A percentile compares a stretch with the other conserved stretches of the same genome.
phyloP scores from a whole-genome alignment of 2,329 filamentous ascomycete species.

The Karstenula rhodostoma region DNA sequence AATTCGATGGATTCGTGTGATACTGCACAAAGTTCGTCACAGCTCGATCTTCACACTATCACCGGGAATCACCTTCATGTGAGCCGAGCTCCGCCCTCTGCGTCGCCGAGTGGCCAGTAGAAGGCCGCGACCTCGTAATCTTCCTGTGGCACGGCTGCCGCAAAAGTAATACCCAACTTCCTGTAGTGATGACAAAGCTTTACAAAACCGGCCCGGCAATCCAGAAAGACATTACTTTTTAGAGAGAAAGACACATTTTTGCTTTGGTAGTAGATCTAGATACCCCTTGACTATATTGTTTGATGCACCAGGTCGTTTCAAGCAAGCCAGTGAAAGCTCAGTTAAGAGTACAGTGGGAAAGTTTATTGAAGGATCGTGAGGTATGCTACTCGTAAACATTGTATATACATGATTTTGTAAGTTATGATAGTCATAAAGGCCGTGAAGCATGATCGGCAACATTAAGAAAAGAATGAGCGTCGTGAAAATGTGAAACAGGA shows the following conservation, averaged over 20 bases:
- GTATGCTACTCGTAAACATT: slow-evolving; percentile 27
- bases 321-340: not conserved
- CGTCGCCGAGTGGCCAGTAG: not conserved
- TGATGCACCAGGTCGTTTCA: too few relatives aligned
- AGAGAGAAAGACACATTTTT: not conserved
- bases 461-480: slow-evolving; percentile 8
- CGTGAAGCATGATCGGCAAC: slow-evolving; percentile 14
- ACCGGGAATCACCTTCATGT: not conserved
- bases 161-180: not conserved
- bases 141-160: not conserved
- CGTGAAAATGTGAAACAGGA: slow-evolving; percentile 17
- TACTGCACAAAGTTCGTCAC: too few relatives aligned
- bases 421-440: slow-evolving; percentile 26
- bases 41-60: too few relatives aligned
- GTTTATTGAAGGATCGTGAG: slow-evolving; percentile 34
- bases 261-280: not conserved
- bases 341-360: slow-evolving; percentile 17
- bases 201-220: not conserved
- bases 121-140: not conserved
- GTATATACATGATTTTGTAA: slow-evolving; percentile 31
- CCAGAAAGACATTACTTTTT: slow-evolving; percentile 50
- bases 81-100: not conserved
- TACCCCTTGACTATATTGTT: not conserved
- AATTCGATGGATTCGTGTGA: too few relatives aligned
- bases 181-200: not conserved